These are phyloP conservation scores for Psidium guajava DNA, from an alignment of 345 rosid species.

Conservation along the genomic window DNA sequence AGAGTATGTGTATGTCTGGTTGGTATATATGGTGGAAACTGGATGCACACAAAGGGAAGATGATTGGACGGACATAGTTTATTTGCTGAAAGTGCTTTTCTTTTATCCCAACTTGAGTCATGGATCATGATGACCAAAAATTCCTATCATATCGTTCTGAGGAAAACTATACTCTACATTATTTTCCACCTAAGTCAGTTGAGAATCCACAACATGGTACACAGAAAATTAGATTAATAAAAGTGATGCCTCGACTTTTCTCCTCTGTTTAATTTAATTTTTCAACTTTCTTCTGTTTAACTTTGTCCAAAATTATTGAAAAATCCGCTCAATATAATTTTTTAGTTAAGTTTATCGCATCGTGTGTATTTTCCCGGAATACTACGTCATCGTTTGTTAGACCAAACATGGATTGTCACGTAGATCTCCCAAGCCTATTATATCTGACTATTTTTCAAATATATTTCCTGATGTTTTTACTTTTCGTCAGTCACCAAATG, in stretches of 20 bases:
- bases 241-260: neutral
- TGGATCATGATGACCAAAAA: neutral
- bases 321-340: neutral
- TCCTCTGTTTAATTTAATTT: neutral
- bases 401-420: neutral
- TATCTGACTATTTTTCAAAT: neutral
- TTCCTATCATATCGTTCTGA: neutral
- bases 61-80: slow-evolving; percentile 34
- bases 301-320: neutral
- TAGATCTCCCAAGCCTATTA: neutral
- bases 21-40: slow-evolving; percentile 27
- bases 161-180: neutral
- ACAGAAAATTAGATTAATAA: neutral
- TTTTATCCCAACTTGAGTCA: slow-evolving; percentile 7
- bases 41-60: slow-evolving; percentile 32
- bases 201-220: neutral
- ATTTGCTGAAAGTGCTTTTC: slow-evolving; percentile 16
- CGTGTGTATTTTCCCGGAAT: neutral
- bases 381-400: no score
- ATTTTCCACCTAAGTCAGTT: neutral
- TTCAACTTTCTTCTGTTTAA: neutral
- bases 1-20: neutral
- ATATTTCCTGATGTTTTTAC: neutral
- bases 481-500: neutral
- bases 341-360: neutral